Conservation (phyloP, 768 basidiomycete genomes). For the Suillus placidus region DNA sequence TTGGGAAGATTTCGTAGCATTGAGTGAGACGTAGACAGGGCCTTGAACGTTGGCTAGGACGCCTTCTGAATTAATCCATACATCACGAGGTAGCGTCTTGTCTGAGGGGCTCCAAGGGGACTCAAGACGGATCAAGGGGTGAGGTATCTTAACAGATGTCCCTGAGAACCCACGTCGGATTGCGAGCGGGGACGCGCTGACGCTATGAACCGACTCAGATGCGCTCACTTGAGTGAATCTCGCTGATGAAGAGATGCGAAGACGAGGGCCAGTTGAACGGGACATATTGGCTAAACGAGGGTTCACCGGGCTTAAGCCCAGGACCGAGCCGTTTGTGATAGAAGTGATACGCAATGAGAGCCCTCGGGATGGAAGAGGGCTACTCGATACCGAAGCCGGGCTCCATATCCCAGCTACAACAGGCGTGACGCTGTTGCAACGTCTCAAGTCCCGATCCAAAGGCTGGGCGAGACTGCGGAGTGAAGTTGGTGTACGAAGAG, state of each 20-base stretch:
- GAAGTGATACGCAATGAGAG: not conserved
- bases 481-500: not conserved
- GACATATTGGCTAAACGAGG: not conserved
- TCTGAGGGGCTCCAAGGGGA: constrained; percentile 35
- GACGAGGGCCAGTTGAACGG: not conserved
- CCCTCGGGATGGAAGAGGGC: not conserved
- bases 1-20: not conserved
- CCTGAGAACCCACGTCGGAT: constrained; percentile 16
- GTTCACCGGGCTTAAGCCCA: not conserved
- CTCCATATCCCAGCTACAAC: not conserved
- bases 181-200: not conserved
- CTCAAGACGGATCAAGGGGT: constrained; percentile 20
- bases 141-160: constrained; percentile 10
- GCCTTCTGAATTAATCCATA: constrained; percentile 31
- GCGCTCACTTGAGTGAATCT: not conserved
- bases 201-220: not conserved
- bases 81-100: constrained; percentile 7
- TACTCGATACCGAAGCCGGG: not conserved
- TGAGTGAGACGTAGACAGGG: constrained; percentile 8
- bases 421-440: not conserved
- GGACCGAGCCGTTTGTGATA: not conserved
- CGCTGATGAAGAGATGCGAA: not conserved
- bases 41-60: constrained; percentile 21
- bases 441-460: not conserved
- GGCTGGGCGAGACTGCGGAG: not conserved